phyloP scores from a whole-genome alignment of 495 filamentous ascomycete genomes.

The Mycothermus thermophilus region DNA sequence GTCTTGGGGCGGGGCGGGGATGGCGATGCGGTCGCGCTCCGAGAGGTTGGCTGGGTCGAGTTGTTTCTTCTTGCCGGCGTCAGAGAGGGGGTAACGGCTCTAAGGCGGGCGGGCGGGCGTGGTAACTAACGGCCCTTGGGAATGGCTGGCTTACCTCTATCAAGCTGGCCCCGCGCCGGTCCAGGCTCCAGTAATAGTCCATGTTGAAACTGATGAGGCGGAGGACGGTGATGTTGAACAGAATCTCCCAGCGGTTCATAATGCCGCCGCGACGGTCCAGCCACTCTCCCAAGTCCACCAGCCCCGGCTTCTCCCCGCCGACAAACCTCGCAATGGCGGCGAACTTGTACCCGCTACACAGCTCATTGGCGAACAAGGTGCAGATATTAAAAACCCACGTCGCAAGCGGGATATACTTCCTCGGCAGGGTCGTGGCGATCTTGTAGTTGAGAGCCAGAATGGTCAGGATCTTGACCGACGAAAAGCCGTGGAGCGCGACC shows the following conservation, averaged over 20 bases:
- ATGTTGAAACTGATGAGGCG: slow-evolving; percentile 93
- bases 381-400: slow-evolving; percentile 92
- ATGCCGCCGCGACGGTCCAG: slow-evolving; percentile 70
- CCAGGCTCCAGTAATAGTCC: slow-evolving; percentile 87
- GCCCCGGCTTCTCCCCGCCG: slow-evolving; percentile 18
- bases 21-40: slow-evolving; percentile 70
- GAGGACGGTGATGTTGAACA: slow-evolving; percentile 94
- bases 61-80: slow-evolving; percentile 91
- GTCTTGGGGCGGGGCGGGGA: slow-evolving; percentile 54
- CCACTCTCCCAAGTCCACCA: slow-evolving; percentile 46
- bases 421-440: slow-evolving; percentile 55
- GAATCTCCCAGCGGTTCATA: slow-evolving; percentile 77
- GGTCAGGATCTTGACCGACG: slow-evolving; percentile 61
- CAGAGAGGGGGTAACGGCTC: slow-evolving; percentile 26
- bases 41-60: slow-evolving; percentile 73
- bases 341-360: slow-evolving; percentile 63
- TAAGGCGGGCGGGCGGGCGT: no score
- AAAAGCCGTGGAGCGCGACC: slow-evolving; percentile 68
- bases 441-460: slow-evolving; percentile 75
- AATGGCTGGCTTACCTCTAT: no score
- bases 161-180: slow-evolving; percentile 48
- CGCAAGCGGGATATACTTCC: slow-evolving; percentile 49
- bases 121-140: no score
- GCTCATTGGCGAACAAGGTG: slow-evolving; percentile 80
- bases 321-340: slow-evolving; percentile 40